Conservation (phyloP, 495 filamentous ascomycete genomes). For the Podospora tetraspora region DNA sequence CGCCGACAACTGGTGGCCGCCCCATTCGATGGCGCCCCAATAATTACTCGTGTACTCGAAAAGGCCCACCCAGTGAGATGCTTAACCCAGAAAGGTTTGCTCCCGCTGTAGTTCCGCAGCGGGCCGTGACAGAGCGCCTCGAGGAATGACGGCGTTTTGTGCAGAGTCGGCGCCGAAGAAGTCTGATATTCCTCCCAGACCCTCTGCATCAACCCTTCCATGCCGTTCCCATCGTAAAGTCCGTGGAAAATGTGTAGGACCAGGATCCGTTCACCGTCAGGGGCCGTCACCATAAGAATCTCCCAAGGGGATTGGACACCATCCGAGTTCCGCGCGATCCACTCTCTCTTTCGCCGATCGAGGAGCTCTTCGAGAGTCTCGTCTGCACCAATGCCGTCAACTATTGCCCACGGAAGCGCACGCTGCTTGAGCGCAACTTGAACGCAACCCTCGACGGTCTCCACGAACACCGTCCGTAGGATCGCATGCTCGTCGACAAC, state of each 20-base stretch:
- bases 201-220: conserved; percentile 57
- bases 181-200: conserved; percentile 45
- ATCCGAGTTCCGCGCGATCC: conserved; percentile 36
- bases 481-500: conserved; percentile 49
- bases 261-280: conserved; percentile 35
- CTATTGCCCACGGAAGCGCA: conserved; percentile 46
- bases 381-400: conserved; percentile 17
- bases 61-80: conserved; percentile 38
- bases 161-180: neutral
- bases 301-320: conserved; percentile 27
- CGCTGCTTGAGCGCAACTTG: conserved; percentile 56
- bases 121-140: conserved; percentile 52
- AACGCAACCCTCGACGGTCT: conserved; percentile 63
- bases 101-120: conserved; percentile 48
- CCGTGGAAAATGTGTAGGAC: conserved; percentile 73
- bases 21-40: neutral
- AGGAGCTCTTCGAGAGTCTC: conserved; percentile 22
- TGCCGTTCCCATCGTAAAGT: conserved; percentile 81
- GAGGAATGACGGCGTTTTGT: conserved; percentile 41
- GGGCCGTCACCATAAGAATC: conserved; percentile 33
- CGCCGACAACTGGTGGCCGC: conserved; percentile 10
- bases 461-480: conserved; percentile 60
- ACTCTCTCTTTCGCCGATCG: conserved; percentile 31
- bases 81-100: conserved; percentile 62
- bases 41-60: neutral